Evolutionary conservation across 2,329 filamentous ascomycete genomes (phyloP), one percentile per base, ranked within the genome.

Genomic region (Tolypocladium cylindrosporum): DNA sequence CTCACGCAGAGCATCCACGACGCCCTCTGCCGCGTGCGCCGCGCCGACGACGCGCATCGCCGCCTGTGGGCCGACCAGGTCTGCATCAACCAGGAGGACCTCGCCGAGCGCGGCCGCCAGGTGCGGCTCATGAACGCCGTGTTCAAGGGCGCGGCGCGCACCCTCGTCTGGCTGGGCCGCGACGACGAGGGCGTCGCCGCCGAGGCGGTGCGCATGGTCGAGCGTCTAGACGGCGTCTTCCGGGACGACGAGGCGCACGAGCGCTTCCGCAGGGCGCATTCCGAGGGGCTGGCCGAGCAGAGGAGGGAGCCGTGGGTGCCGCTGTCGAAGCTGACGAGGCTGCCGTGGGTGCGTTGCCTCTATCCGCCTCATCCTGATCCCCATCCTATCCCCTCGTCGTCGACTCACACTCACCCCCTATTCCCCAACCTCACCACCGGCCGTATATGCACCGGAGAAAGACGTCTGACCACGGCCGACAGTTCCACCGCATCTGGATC

Each of bases 51-150:
- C 45, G 10, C 40, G 27, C 60, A 61, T 37, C 66, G 70, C 3
- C 61, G 71, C 37, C 63, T 75, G 8, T 75, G 73, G 73, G 69
- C 74, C 3, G 73, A 75, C 42, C 72, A 75, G 61, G 63, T 75
- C 48, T 75, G 73, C 61, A 74, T 75, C 57, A 73, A 75, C 57
- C 73, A 75, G 58, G 64, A 66, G 3, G 68, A 75, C 51, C 61
- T 69, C 19, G 60, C 58, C 3, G 73, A 75, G 60, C 67, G 71
- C 45, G 68, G 67, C 54, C 63, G 63, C 7, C 72, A 75, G 64
- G 71, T 75, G n/a, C 62, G 62, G 39, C 58, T 75, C 19, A 75
- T 75, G 73, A 70, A 72, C 52, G 62, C 64, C 11, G 68, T 75
- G 10, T 75, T 73, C 58, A 66, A 68, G 45, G 67, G 66, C 39